phyloP scores from a whole-genome alignment of 1,284 basidiomycete genomes.

The Agaricales sp. region DNA sequence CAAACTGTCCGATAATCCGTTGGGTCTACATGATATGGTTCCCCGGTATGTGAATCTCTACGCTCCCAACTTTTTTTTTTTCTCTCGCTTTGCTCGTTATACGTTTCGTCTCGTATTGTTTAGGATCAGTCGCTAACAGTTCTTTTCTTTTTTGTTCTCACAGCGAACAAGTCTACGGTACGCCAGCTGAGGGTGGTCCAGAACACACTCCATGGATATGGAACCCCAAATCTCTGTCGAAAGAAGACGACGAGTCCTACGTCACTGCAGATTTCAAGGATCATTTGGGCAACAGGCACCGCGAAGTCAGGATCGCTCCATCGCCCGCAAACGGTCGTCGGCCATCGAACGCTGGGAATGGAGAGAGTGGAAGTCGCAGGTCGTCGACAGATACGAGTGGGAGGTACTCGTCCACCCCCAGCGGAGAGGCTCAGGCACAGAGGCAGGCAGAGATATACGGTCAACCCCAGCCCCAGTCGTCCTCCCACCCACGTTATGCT shows the following conservation, averaged over 20 bases:
- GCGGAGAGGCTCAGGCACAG: neutral
- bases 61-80: neutral
- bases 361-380: too few relatives aligned
- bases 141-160: constrained; percentile 2
- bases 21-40: constrained; percentile 57
- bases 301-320: neutral
- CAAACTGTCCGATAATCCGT: constrained; percentile 45
- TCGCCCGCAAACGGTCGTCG: neutral
- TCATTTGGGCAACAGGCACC: constrained; percentile 9
- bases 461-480: neutral
- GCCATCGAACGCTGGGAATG: too few relatives aligned
- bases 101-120: neutral
- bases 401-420: neutral
- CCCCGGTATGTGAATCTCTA: constrained; percentile 38
- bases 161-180: constrained; percentile 27
- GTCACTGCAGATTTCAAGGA: constrained; percentile 22
- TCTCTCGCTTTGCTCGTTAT: neutral
- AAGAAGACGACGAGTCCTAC: constrained; percentile 17
- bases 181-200: constrained; percentile 19
- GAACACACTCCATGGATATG: constrained; percentile 35
- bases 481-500: too few relatives aligned
- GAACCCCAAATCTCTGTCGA: constrained; percentile 26
- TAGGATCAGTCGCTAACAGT: neutral
- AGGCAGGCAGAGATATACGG: neutral
- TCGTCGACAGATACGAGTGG: neutral